Conservation (phyloP, 768 basidiomycete species). For the Exidia glandulosa region DNA sequence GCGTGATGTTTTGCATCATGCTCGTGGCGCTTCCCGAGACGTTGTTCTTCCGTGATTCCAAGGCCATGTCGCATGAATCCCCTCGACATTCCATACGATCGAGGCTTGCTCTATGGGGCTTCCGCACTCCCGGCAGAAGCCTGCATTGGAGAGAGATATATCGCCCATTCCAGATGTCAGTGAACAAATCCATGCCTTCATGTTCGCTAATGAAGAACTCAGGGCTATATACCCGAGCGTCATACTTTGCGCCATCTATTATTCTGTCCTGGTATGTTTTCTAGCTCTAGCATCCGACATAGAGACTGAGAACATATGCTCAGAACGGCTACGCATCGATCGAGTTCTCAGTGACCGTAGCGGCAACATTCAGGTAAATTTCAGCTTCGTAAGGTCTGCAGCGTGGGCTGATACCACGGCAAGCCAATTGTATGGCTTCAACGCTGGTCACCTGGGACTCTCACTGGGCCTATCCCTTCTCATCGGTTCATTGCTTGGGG, state of each 20-base stretch:
- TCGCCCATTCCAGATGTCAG: conserved; percentile 13
- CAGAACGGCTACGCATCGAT: conserved; percentile 29
- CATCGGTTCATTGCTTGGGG: conserved; percentile 1
- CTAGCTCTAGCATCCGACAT: not conserved
- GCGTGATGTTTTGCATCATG: conserved; percentile 24
- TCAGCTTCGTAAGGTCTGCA: not conserved
- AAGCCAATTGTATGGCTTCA: conserved; percentile 27
- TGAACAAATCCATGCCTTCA: not conserved
- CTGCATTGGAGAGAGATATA: conserved; percentile 17
- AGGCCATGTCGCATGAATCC: conserved; percentile 6
- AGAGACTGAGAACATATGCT: not conserved
- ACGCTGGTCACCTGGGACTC: conserved; percentile 13
- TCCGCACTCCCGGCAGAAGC: conserved; percentile 19
- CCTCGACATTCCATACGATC: not conserved
- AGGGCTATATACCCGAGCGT: conserved; percentile 33
- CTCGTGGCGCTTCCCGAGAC: conserved; percentile 33
- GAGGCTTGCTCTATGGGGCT: not conserved
- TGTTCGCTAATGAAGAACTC: conserved; percentile 9
- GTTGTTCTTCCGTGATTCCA: conserved; percentile 21
- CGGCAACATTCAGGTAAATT: conserved; percentile 4
- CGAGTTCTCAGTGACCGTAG: conserved; percentile 28
- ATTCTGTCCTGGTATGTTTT: not conserved
- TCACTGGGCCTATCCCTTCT: not conserved
- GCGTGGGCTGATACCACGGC: conserved; percentile 15
- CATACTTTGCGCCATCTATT: conserved; percentile 21